Conservation (phyloP, 257 asterid species). For the Plantago elongata region DNA sequence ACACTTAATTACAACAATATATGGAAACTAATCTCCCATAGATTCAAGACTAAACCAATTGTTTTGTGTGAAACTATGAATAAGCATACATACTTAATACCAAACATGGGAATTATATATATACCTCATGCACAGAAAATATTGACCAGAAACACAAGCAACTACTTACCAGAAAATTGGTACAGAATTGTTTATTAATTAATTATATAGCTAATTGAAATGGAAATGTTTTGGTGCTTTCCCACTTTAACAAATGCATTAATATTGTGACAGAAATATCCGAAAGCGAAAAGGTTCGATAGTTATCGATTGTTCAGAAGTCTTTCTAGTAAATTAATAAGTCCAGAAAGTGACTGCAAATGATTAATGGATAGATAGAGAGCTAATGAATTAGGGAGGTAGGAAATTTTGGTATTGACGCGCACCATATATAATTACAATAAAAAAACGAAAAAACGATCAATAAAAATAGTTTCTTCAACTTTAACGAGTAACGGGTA, state of each 20-base stretch:
- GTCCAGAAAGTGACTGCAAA: conserved; percentile 39
- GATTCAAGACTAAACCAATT: no score
- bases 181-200: neutral
- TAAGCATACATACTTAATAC: neutral
- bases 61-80: no score
- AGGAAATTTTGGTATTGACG: no score
- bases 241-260: conserved; percentile 21
- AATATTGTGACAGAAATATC: conserved; percentile 12
- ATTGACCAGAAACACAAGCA: conserved; percentile 32
- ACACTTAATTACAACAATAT: neutral
- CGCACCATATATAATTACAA: no score
- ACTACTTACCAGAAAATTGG: conserved; percentile 7
- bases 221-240: conserved; percentile 23
- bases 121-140: conserved; percentile 23
- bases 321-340: conserved; percentile 15
- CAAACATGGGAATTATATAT: conserved; percentile 28
- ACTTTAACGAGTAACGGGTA: no score
- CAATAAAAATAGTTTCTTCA: no score
- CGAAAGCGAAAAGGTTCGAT: conserved; percentile 15
- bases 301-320: conserved; percentile 26
- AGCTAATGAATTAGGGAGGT: conserved; percentile 10
- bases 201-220: neutral
- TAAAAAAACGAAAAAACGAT: no score
- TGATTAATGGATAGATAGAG: conserved; percentile 27
- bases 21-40: conserved; percentile 10